These are phyloP conservation scores for Claviceps spartinae DNA, from an alignment of 2,329 filamentous ascomycete species.

Conservation along the genomic window DNA sequence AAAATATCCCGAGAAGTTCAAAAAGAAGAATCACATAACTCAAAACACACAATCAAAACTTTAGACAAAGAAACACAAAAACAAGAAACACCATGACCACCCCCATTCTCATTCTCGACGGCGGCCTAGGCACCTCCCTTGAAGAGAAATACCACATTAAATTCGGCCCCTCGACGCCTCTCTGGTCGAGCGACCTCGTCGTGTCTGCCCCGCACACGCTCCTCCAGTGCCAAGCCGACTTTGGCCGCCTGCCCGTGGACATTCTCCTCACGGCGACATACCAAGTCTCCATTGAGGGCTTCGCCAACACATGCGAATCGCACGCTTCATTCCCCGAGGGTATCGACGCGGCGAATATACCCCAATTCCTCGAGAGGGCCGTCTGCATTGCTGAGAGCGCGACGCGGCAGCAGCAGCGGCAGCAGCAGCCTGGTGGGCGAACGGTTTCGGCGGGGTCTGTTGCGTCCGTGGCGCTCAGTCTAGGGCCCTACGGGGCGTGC, in stretches of 20 bases:
- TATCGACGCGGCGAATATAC: constrained; percentile 25
- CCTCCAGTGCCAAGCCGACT: constrained; percentile 40
- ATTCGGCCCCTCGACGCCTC: constrained; percentile 40
- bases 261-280: constrained; percentile 56
- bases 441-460: too few species aligned
- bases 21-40: too few species aligned
- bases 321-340: constrained; percentile 28
- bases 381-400: constrained; percentile 28
- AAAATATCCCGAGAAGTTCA: too few species aligned
- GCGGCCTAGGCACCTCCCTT: constrained; percentile 54
- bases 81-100: not conserved
- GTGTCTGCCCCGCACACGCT: constrained; percentile 38
- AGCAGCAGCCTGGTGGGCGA: not conserved
- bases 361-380: constrained; percentile 28
- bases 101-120: constrained; percentile 38
- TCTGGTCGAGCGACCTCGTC: constrained; percentile 58
- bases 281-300: constrained; percentile 45
- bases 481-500: constrained; percentile 54
- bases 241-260: constrained; percentile 43
- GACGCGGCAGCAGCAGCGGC: constrained; percentile 4
- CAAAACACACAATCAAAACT: too few species aligned
- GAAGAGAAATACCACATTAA: constrained; percentile 39
- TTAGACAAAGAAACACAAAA: not conserved
- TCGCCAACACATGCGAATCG: constrained; percentile 29
- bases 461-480: constrained; percentile 37